These are phyloP conservation scores for Syzygium aqueum DNA, from an alignment of 345 rosid genomes.

Conservation along the genomic window DNA sequence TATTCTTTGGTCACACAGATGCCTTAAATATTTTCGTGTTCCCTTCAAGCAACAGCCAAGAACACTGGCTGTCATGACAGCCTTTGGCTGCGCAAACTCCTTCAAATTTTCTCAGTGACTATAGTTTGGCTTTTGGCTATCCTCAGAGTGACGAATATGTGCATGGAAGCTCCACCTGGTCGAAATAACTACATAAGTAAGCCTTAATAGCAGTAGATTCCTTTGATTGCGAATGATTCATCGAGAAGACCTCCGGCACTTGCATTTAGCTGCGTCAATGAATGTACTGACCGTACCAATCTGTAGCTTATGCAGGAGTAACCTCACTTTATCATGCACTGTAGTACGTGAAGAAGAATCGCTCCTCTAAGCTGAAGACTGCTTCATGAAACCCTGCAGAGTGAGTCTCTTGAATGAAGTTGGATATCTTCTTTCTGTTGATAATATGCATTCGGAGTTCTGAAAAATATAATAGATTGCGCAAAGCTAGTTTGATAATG, in stretches of 20 bases:
- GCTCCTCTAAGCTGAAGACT: background rate
- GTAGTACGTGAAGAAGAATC: background rate
- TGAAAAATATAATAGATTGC: too few relatives aligned
- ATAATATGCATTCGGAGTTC: too few relatives aligned
- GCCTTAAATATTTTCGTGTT: background rate
- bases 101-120: background rate
- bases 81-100: background rate
- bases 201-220: background rate
- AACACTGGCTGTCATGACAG: too few relatives aligned
- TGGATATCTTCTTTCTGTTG: too few relatives aligned
- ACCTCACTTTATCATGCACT: background rate
- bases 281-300: background rate
- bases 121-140: background rate
- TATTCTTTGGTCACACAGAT: fast-evolving
- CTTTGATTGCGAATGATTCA: background rate
- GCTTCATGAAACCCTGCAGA: too few relatives aligned
- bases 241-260: background rate
- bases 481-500: too few relatives aligned
- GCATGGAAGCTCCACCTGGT: background rate
- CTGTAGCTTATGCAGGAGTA: background rate
- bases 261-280: background rate
- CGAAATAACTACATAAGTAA: background rate
- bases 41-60: background rate
- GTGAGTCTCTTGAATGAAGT: too few relatives aligned
- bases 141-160: fast-evolving